Conservation (phyloP, 2,329 filamentous ascomycete genomes). For the Cladophialophora carrionii region DNA sequence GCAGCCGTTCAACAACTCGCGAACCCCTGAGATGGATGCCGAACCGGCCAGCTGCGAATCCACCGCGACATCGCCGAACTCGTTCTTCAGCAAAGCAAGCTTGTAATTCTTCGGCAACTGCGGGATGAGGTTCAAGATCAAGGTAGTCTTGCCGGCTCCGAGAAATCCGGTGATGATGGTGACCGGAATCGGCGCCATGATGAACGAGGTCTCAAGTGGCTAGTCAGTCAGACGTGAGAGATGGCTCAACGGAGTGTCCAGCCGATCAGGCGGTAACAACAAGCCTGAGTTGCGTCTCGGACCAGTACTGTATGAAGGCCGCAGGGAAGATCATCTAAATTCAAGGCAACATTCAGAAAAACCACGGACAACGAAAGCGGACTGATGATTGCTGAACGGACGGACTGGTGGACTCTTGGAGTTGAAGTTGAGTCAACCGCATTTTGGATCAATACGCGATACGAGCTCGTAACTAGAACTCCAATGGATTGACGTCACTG, state of each 20-base stretch:
- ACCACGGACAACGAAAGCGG: background rate
- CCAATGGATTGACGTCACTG: background rate
- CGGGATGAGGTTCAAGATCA: slow-evolving; percentile 90
- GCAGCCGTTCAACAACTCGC: slow-evolving; percentile 92
- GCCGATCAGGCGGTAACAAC: background rate
- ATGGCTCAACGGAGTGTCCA: background rate
- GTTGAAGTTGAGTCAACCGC: background rate
- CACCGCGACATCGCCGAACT: slow-evolving; percentile 92
- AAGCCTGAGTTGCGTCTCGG: background rate
- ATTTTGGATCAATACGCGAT: background rate
- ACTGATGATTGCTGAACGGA: no score
- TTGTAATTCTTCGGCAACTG: slow-evolving; percentile 82
- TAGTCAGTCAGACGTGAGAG: background rate
- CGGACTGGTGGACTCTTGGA: no score
- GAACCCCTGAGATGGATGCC: slow-evolving; percentile 81
- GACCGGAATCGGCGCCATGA: slow-evolving; percentile 77
- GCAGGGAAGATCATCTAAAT: background rate
- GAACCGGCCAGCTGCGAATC: slow-evolving; percentile 88
- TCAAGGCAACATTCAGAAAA: background rate
- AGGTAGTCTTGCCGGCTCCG: slow-evolving; percentile 92
- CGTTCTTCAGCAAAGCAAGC: slow-evolving; percentile 94
- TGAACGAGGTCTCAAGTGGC: background rate
- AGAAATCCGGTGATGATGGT: slow-evolving; percentile 97
- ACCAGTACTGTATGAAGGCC: no score
- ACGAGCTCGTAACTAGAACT: background rate